Evolutionary conservation across 1,139 yeast genomes (phyloP).

Genomic region (Ogataea hybrid): DNA sequence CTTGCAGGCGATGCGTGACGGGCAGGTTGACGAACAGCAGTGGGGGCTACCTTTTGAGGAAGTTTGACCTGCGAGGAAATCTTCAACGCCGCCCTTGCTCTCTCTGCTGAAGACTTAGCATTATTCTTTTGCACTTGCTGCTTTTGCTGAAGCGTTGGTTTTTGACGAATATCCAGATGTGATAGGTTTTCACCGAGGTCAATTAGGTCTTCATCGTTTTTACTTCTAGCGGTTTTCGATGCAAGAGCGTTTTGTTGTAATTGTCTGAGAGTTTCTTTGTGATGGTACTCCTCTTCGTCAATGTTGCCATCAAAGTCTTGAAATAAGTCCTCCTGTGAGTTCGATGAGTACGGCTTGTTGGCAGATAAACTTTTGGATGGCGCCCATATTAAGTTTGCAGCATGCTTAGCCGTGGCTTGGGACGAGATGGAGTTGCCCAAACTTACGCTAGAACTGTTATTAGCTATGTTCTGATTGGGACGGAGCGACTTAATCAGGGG

Average conservation of each 20-base stretch:
- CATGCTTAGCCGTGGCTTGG: conserved; percentile 35
- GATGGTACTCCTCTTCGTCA: conserved; percentile 27
- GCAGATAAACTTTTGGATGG: conserved; percentile 33
- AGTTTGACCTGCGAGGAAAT: conserved; percentile 32
- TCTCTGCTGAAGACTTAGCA: conserved; percentile 24
- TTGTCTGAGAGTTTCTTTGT: conserved; percentile 35
- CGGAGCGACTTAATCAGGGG: conserved; percentile 31
- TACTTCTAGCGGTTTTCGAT: conserved; percentile 20
- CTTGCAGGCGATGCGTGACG: conserved; percentile 22
- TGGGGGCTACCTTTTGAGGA: conserved; percentile 11
- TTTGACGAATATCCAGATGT: conserved; percentile 13
- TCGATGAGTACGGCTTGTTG: conserved; percentile 22
- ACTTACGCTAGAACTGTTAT: conserved; percentile 1
- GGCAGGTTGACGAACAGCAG: conserved; percentile 4
- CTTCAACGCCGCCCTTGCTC: conserved; percentile 31
- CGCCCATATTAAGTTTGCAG: conserved; percentile 45
- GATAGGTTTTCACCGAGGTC: conserved; percentile 20
- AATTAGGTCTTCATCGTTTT: conserved; percentile 20
- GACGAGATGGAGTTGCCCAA: conserved; percentile 5
- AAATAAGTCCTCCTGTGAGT: conserved; percentile 32
- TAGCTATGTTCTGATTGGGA: conserved; percentile 11
- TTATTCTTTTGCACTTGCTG: conserved; percentile 5
- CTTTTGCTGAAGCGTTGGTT: conserved; percentile 1
- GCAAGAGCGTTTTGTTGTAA: conserved; percentile 32
- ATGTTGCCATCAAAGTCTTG: conserved; percentile 47